Evolutionary conservation across 2,329 filamentous ascomycete genomes (phyloP).

Genomic region (Claviceps spartinae): DNA sequence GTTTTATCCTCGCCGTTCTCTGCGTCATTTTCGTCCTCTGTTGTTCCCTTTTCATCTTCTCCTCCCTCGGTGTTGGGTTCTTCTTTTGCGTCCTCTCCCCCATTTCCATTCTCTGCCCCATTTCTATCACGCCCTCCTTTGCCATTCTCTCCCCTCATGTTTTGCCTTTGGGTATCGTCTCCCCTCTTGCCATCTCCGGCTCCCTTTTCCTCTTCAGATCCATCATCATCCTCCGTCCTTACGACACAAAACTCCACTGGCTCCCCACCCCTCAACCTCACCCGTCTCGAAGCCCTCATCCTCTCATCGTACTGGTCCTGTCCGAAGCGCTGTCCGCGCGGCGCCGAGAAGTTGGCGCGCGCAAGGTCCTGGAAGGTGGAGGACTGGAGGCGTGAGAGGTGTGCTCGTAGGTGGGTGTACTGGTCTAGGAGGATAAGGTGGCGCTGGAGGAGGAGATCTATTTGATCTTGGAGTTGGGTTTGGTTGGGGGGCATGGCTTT

Average conservation of each 20-base stretch:
- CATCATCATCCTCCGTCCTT: background rate
- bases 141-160: background rate
- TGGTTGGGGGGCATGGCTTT: constrained; percentile 2
- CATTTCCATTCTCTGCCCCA: background rate
- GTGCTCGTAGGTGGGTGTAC: constrained; percentile 46
- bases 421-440: constrained; percentile 55
- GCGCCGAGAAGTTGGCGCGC: constrained; percentile 62
- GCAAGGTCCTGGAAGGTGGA: constrained; percentile 47
- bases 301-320: constrained; percentile 59
- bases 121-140: background rate
- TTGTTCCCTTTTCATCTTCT: background rate
- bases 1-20: background rate
- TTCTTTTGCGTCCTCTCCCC: constrained; percentile 2
- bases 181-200: background rate
- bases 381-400: constrained; percentile 40
- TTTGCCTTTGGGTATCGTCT: background rate
- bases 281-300: constrained; percentile 46
- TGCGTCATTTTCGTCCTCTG: background rate
- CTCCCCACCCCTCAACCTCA: background rate
- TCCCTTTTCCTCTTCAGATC: constrained; percentile 2
- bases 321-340: constrained; percentile 50
- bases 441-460: constrained; percentile 50
- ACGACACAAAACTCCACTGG: background rate
- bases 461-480: constrained; percentile 18
- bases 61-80: background rate